A percentile compares a stretch with the other conserved stretches of the same genome.
Evolutionary conservation across 163 green algal genomes (phyloP).

Genomic region (Coccomyxa subellipsoidea): DNA sequence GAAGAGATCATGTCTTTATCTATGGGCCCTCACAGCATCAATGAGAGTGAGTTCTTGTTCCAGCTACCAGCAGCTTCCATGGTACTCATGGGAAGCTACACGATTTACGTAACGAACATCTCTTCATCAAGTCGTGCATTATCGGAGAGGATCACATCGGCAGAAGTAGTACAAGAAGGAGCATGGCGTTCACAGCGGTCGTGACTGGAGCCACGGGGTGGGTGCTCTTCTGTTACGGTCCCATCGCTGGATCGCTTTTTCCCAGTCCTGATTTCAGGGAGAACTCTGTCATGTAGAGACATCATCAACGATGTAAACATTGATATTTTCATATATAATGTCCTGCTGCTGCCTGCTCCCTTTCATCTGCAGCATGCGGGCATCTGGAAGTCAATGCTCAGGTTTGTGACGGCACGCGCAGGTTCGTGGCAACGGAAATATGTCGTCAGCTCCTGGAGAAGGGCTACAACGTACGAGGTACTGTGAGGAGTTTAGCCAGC

Average conservation of each 20-base stretch:
- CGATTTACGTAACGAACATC: no score
- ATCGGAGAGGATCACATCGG: not conserved
- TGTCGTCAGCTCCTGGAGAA: slow-evolving; percentile 60
- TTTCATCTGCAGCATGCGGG: no score
- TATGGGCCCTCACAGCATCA: no score
- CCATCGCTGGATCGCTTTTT: not conserved
- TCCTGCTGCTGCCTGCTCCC: no score
- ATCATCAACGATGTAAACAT: no score
- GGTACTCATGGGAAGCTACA: no score
- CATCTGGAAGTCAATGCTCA: not conserved
- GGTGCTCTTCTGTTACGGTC: not conserved
- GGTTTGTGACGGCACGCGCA: not conserved
- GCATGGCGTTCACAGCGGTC: not conserved
- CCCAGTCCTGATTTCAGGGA: not conserved
- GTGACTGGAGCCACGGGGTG: not conserved
- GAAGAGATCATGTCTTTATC: no score
- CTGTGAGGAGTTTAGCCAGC: slow-evolving; percentile 33
- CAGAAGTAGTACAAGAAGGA: not conserved
- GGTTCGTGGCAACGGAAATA: slow-evolving; percentile 35
- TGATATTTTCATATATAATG: no score
- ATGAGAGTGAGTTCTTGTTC: no score
- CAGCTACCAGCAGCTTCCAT: no score
- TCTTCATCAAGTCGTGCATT: not conserved
- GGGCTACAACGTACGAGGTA: slow-evolving; percentile 55
- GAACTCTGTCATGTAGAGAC: no score